Percentiles rank a stretch among this genome's conserved stretches.
Conservation (phyloP, 169 alveolate species). For the Plasmodium knowlesi region DNA sequence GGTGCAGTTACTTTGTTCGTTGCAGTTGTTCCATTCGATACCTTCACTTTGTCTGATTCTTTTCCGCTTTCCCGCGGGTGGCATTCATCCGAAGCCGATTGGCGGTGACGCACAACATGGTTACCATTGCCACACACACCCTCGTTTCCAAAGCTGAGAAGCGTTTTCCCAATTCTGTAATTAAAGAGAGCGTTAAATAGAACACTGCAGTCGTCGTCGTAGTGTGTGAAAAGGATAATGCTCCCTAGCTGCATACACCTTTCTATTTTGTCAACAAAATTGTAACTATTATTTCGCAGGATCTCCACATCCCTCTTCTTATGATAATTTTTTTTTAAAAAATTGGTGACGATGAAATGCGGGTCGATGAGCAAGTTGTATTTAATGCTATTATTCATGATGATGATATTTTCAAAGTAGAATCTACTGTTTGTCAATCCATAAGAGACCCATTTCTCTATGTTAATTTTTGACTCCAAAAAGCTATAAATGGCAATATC, state of each 20-base stretch:
- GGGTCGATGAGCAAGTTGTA: slow-evolving; percentile 69
- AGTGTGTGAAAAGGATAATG: slow-evolving; percentile 52
- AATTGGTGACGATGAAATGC: slow-evolving; percentile 70
- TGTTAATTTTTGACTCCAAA: slow-evolving; percentile 61
- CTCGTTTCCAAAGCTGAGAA: not conserved
- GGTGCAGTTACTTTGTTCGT: not conserved
- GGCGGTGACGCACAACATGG: not conserved
- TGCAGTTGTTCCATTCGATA: not conserved
- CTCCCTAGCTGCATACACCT: slow-evolving; percentile 62
- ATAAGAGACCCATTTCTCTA: slow-evolving; percentile 69
- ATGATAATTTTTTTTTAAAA: slow-evolving; percentile 42
- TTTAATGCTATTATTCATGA: slow-evolving; percentile 69
- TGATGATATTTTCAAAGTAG: slow-evolving; percentile 64
- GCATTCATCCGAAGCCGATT: not conserved
- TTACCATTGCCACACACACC: not conserved
- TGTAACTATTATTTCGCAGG: slow-evolving; percentile 52
- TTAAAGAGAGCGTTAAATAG: slow-evolving; percentile 45
- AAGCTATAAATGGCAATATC: slow-evolving; percentile 22
- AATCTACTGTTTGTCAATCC: slow-evolving; percentile 57
- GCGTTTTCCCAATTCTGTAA: slow-evolving; percentile 42
- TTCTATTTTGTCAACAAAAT: slow-evolving; percentile 64
- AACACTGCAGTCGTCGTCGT: slow-evolving; percentile 53
- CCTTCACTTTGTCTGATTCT: not conserved
- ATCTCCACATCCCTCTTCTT: slow-evolving; percentile 69
- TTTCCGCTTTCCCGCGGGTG: not conserved